Evolutionary conservation across 805 yeast species (phyloP).

Genomic region (Metschnikowia proteae): DNA sequence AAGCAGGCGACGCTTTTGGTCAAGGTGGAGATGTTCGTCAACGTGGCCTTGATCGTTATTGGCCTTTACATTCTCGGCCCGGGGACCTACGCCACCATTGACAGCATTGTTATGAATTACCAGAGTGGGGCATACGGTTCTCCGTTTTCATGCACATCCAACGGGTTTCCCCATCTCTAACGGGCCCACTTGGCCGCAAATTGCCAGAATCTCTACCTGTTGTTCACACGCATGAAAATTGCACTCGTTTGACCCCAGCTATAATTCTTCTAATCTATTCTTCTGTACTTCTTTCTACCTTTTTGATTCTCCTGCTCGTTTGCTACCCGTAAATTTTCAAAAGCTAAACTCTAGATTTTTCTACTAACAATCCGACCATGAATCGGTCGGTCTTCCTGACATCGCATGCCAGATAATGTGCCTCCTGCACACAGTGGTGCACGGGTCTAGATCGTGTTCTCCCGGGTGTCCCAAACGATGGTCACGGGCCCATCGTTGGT

Average conservation of each 20-base stretch:
- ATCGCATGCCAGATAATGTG: too few species aligned
- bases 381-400: too few species aligned
- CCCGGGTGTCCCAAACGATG: constrained; percentile 65
- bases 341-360: too few species aligned
- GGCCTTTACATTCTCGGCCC: constrained; percentile 59
- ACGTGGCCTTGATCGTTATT: constrained; percentile 37
- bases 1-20: constrained; percentile 24
- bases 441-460: neutral
- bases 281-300: too few species aligned
- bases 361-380: too few species aligned
- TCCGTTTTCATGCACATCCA: constrained; percentile 49
- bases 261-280: neutral
- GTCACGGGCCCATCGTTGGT: constrained; percentile 95
- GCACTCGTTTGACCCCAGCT: too few species aligned
- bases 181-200: too few species aligned
- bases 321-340: too few species aligned
- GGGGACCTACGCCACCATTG: constrained; percentile 53
- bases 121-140: constrained; percentile 46
- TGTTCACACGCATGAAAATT: too few species aligned
- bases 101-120: constrained; percentile 52
- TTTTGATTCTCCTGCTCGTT: too few species aligned
- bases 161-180: constrained; percentile 18
- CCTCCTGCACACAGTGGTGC: too few species aligned
- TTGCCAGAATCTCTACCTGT: too few species aligned
- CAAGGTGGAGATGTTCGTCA: constrained; percentile 35